Conservation (phyloP, 768 basidiomycete genomes). For the Sarcodon sp. region DNA sequence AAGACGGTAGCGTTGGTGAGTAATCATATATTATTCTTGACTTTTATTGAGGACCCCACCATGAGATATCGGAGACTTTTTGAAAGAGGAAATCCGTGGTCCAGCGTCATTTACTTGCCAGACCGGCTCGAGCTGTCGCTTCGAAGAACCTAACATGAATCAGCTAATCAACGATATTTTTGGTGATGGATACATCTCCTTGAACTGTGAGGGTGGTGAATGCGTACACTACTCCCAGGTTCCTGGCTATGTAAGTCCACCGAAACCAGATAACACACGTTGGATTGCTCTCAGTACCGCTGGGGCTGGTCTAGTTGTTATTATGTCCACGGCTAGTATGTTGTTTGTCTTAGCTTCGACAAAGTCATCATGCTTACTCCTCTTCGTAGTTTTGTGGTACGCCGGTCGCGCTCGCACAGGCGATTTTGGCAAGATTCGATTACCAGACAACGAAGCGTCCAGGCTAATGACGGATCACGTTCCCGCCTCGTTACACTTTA, state of each 20-base stretch:
- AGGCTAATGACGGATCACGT: conserved; percentile 92
- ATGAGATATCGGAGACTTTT: conserved; percentile 87
- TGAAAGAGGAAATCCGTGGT: conserved; percentile 80
- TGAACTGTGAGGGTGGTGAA: conserved; percentile 82
- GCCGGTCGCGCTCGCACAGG: conserved; percentile 61
- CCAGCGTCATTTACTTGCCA: conserved; percentile 80
- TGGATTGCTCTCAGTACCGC: conserved; percentile 83
- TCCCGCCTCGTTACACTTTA: conserved; percentile 89
- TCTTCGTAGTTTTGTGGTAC: conserved; percentile 70
- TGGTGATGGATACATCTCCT: conserved; percentile 81
- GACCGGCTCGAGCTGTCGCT: conserved; percentile 63
- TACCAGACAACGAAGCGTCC: conserved; percentile 71
- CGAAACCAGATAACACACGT: conserved; percentile 68
- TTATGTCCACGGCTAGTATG: conserved; percentile 51
- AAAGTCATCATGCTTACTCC: background rate
- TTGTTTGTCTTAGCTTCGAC: conserved; percentile 5
- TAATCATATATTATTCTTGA: conserved; percentile 6
- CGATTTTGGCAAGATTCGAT: conserved; percentile 59
- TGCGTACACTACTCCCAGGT: conserved; percentile 91
- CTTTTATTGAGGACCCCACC: background rate
- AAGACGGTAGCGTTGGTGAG: conserved; percentile 86
- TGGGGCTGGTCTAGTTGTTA: conserved; percentile 62
- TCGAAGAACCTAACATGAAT: conserved; percentile 97
- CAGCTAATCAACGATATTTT: conserved; percentile 87
- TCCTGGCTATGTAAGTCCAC: conserved; percentile 77